These are phyloP conservation scores for Pseudopyrenochaeta lycopersici DNA, from an alignment of 2,329 filamentous ascomycete genomes.

Conservation along the genomic window DNA sequence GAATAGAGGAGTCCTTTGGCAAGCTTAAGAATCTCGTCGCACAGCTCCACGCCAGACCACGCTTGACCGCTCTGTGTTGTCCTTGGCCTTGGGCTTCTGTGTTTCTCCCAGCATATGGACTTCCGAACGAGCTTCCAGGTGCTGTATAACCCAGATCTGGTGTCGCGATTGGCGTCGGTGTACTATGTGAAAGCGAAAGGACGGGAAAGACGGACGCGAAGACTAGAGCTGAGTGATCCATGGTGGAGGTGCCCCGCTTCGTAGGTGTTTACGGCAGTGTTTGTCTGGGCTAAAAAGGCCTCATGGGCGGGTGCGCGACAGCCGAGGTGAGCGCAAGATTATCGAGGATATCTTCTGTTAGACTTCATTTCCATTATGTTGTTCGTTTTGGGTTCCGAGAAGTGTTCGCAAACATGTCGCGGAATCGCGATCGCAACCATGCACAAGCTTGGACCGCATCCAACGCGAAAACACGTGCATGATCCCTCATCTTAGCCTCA, in stretches of 20 bases:
- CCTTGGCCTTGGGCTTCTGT: conserved; percentile 46
- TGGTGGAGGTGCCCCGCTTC: conserved; percentile 34
- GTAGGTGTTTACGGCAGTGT: conserved; percentile 11
- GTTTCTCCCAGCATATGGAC: conserved; percentile 36
- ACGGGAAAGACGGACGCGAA: conserved; percentile 58
- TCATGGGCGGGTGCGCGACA: conserved; percentile 1
- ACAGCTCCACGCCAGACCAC: conserved; percentile 56
- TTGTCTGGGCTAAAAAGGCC: background rate
- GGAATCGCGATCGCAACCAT: conserved; percentile 12
- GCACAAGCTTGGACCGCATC: conserved; percentile 12
- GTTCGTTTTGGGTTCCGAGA: background rate
- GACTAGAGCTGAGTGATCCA: conserved; percentile 47
- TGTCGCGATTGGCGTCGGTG: conserved; percentile 55
- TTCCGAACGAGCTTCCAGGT: conserved; percentile 52
- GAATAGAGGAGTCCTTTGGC: conserved; percentile 34
- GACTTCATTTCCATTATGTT: background rate
- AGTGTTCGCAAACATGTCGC: conserved; percentile 2
- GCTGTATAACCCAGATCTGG: conserved; percentile 53
- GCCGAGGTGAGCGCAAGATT: background rate
- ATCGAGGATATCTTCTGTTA: background rate
- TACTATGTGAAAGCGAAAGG: conserved; percentile 51
- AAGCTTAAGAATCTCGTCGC: conserved; percentile 55
- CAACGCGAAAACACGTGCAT: conserved; percentile 3
- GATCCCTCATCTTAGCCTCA: background rate
- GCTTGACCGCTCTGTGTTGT: conserved; percentile 46